These are phyloP conservation scores for Dissophora globulifera DNA, from an alignment of 192 early-diverging fungal species.

Conservation along the genomic window DNA sequence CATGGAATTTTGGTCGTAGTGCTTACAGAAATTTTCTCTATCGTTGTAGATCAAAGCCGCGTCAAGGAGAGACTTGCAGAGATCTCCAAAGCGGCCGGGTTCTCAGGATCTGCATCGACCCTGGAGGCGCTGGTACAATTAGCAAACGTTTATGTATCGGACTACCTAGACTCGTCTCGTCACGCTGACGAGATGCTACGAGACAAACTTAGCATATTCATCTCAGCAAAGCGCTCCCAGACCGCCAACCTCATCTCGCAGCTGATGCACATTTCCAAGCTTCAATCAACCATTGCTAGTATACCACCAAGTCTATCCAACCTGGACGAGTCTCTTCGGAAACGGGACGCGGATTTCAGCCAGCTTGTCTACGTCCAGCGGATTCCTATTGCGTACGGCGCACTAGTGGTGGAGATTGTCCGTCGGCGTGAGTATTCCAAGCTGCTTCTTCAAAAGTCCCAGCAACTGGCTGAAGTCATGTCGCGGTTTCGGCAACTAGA, in stretches of 20 bases:
- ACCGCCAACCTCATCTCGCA: conserved; percentile 51
- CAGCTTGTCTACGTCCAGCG: conserved; percentile 51
- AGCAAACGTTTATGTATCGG: conserved; percentile 55
- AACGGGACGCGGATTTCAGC: conserved; percentile 46
- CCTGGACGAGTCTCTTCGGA: conserved; percentile 44
- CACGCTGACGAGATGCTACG: conserved; percentile 38
- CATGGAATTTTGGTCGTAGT: background rate
- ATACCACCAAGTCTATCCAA: conserved; percentile 47
- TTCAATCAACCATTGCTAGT: conserved; percentile 55
- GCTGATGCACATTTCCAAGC: conserved; percentile 53
- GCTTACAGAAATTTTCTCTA: background rate
- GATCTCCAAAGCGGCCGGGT: conserved; percentile 20
- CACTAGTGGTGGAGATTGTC: conserved; percentile 60
- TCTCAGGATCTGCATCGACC: conserved; percentile 34
- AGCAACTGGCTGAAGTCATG: conserved; percentile 56
- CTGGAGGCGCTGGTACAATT: conserved; percentile 61
- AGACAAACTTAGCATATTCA: conserved; percentile 40
- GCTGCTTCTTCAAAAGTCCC: conserved; percentile 52
- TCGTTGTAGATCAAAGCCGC: conserved; percentile 21
- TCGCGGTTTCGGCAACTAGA: conserved; percentile 50
- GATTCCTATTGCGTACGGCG: conserved; percentile 63
- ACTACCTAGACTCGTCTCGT: conserved; percentile 48
- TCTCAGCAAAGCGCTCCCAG: conserved; percentile 46
- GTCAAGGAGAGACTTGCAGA: conserved; percentile 20
- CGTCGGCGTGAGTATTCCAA: conserved; percentile 62